These are phyloP conservation scores for Camillea tinctor DNA, from an alignment of 2,329 filamentous ascomycete species.

Conservation along the genomic window DNA sequence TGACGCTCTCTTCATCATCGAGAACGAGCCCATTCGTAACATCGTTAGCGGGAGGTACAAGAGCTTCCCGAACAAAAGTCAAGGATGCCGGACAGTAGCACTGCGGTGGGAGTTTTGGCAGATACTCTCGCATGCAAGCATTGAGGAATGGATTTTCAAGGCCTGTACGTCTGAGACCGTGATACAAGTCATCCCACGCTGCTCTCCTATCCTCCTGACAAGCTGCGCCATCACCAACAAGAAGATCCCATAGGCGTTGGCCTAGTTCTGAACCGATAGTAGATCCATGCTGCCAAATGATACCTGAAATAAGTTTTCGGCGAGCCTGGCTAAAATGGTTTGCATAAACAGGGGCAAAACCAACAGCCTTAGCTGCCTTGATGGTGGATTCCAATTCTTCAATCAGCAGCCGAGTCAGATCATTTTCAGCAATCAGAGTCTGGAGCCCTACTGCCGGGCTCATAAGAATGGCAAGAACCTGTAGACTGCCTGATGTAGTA, in stretches of 20 bases:
- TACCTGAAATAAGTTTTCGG: constrained; percentile 54
- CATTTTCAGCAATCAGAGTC: constrained; percentile 58
- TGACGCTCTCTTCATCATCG: constrained; percentile 50
- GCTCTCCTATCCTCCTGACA: constrained; percentile 60
- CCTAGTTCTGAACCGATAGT: constrained; percentile 63
- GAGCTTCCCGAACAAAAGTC: constrained; percentile 57
- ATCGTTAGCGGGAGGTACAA: constrained; percentile 48
- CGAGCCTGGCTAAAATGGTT: constrained; percentile 51
- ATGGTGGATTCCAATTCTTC: constrained; percentile 62
- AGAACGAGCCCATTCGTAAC: constrained; percentile 42
- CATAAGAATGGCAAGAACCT: constrained; percentile 56
- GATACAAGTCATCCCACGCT: constrained; percentile 68
- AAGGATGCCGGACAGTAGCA: constrained; percentile 62
- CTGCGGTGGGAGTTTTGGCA: constrained; percentile 55
- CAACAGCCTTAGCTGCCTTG: constrained; percentile 37
- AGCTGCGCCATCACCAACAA: constrained; percentile 65
- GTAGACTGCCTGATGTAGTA: constrained; percentile 71
- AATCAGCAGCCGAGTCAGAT: constrained; percentile 60
- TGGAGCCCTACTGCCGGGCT: constrained; percentile 52
- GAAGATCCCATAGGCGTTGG: constrained; percentile 65
- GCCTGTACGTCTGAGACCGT: constrained; percentile 39
- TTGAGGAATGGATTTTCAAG: constrained; percentile 56
- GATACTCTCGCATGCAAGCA: constrained; percentile 53
- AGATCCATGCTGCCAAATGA: constrained; percentile 60
- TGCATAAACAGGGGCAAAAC: constrained; percentile 45